Evolutionary conservation across 345 rosid genomes (phyloP).

Genomic region (Microthlaspi erraticum): DNA sequence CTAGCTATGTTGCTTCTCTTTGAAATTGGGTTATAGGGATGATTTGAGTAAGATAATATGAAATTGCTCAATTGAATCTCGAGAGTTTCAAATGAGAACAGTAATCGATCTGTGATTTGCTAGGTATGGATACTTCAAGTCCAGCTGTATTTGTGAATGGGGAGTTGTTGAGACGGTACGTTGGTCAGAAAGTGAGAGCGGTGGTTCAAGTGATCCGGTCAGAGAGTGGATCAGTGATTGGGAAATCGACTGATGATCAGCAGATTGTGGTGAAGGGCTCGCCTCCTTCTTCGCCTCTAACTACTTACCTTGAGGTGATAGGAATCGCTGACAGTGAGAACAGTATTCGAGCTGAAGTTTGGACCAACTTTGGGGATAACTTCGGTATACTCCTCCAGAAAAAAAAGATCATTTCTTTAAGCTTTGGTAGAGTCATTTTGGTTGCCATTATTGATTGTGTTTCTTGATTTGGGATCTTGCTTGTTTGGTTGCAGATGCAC

Average conservation of each 20-base stretch:
- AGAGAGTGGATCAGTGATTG: conserved; percentile 60
- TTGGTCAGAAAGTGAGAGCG: conserved; percentile 75
- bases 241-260: conserved; percentile 75
- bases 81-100: not conserved
- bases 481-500: conserved; percentile 58
- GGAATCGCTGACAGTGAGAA: conserved; percentile 80
- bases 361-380: conserved; percentile 85
- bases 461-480: conserved; percentile 3
- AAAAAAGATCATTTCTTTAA: not conserved
- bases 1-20: not conserved
- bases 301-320: conserved; percentile 77
- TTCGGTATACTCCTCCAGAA: conserved; percentile 63
- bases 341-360: conserved; percentile 65
- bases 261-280: conserved; percentile 72
- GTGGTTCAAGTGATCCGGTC: conserved; percentile 74
- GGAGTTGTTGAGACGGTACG: conserved; percentile 58
- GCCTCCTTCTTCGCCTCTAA: conserved; percentile 52
- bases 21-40: not conserved
- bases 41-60: not conserved
- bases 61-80: not conserved
- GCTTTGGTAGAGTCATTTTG: not conserved
- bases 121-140: conserved; percentile 75
- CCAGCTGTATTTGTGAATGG: conserved; percentile 93
- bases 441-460: too few relatives aligned
- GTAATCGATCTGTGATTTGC: not conserved